These are phyloP conservation scores for Russula ochroleuca DNA, from an alignment of 768 basidiomycete genomes.

Conservation along the genomic window DNA sequence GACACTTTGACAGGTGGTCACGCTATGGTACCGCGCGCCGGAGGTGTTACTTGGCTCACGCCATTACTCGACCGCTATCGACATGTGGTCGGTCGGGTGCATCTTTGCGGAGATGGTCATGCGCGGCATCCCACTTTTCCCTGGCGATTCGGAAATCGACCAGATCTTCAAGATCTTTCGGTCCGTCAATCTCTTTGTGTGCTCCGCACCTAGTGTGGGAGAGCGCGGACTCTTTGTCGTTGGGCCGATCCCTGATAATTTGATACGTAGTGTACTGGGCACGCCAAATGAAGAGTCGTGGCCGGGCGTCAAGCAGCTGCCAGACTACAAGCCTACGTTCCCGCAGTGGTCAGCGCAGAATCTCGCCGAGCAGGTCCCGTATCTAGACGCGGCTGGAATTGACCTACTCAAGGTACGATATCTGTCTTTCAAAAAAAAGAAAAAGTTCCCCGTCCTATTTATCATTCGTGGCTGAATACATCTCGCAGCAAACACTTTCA, in stretches of 20 bases:
- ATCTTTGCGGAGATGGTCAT: conserved; percentile 99
- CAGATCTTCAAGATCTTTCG: conserved; percentile 99
- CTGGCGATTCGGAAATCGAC: conserved; percentile 99
- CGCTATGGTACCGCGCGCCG: conserved; percentile 97
- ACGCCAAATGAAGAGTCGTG: conserved; percentile 89
- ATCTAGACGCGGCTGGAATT: conserved; percentile 71
- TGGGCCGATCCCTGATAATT: neutral
- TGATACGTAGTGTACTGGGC: conserved; percentile 61
- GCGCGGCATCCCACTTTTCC: conserved; percentile 85
- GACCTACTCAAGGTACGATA: conserved; percentile 67
- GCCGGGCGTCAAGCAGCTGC: conserved; percentile 84
- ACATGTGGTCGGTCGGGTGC: conserved; percentile 99
- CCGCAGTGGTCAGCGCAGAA: conserved; percentile 89
- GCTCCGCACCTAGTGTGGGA: neutral
- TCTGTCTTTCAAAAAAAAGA: too few species aligned
- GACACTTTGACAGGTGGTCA: conserved; percentile 71
- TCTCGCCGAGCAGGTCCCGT: conserved; percentile 58
- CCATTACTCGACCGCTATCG: conserved; percentile 95
- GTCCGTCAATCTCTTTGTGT: conserved; percentile 41
- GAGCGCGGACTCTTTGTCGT: neutral
- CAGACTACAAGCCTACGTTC: conserved; percentile 96
- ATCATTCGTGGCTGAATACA: neutral
- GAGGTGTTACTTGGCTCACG: conserved; percentile 94
- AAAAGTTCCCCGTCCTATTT: neutral
- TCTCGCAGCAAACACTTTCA: conserved; percentile 43